These are phyloP conservation scores for Ormosia semicastrata DNA, from an alignment of 306 rosid species.

Conservation along the genomic window DNA sequence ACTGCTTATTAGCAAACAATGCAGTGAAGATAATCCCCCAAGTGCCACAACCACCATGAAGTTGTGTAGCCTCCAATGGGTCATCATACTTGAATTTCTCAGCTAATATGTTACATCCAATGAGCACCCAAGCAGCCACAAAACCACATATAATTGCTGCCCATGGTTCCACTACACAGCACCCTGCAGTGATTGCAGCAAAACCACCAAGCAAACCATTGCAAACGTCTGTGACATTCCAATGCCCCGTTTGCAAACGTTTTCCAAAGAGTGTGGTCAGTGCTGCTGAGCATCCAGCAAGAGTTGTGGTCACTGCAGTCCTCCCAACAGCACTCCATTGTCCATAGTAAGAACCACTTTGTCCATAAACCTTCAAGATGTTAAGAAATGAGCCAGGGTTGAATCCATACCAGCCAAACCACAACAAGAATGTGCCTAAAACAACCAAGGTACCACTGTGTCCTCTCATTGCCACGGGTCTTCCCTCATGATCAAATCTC, in stretches of 20 bases:
- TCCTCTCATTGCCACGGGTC: slow-evolving; percentile 35
- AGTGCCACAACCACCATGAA: slow-evolving; percentile 58
- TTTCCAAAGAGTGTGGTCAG: slow-evolving; percentile 48
- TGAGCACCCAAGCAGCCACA: slow-evolving; percentile 51
- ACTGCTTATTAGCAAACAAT: slow-evolving; percentile 38
- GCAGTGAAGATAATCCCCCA: slow-evolving; percentile 59
- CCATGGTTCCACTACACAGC: slow-evolving; percentile 60
- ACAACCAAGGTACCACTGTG: slow-evolving; percentile 58
- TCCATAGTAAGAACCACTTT: slow-evolving; percentile 42
- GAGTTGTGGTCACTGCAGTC: slow-evolving; percentile 55
- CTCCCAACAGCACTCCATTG: slow-evolving; percentile 61
- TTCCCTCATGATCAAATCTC: slow-evolving; percentile 46
- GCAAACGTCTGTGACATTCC: slow-evolving; percentile 58
- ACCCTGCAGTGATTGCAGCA: slow-evolving; percentile 55
- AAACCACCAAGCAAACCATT: slow-evolving; percentile 61
- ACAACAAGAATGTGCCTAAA: slow-evolving; percentile 51
- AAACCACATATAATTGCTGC: slow-evolving; percentile 60
- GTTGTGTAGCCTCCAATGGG: slow-evolving; percentile 57
- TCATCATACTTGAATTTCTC: slow-evolving; percentile 51
- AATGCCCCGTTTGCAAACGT: slow-evolving; percentile 39
- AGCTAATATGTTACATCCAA: slow-evolving; percentile 47
- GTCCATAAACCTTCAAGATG: slow-evolving; percentile 40
- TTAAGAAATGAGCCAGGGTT: slow-evolving; percentile 55
- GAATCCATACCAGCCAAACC: slow-evolving; percentile 71
- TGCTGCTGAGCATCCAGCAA: slow-evolving; percentile 53